phyloP scores from a whole-genome alignment of 257 asterid species.

The Scutellaria barbata region DNA sequence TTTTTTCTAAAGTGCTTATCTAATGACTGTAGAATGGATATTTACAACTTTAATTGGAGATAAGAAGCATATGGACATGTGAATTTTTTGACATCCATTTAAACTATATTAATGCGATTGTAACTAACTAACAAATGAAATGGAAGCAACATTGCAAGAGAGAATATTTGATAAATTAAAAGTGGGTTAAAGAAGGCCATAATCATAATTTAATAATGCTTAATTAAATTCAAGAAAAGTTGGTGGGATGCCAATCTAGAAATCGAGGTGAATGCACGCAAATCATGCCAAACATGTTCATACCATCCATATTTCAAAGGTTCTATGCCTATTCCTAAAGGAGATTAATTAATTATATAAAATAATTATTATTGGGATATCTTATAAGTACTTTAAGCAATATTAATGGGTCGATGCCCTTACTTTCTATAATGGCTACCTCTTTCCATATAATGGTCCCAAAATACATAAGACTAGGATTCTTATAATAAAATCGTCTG shows the following conservation, averaged over 20 bases:
- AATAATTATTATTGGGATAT: background rate
- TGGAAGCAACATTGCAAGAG: background rate
- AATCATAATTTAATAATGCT: constrained; percentile 4
- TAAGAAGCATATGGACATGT: background rate
- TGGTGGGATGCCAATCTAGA: constrained; percentile 29
- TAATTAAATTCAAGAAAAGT: constrained; percentile 1
- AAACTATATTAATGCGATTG: constrained; percentile 10
- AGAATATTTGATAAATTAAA: constrained; percentile 26
- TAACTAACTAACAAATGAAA: constrained; percentile 30
- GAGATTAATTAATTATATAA: background rate
- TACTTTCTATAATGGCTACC: background rate
- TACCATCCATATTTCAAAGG: constrained; percentile 26
- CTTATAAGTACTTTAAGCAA: background rate
- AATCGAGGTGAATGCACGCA: constrained; percentile 25
- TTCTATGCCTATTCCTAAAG: constrained; percentile 25
- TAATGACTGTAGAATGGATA: background rate
- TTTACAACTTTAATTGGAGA: background rate
- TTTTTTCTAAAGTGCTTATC: too few species aligned
- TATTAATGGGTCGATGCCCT: constrained; percentile 16
- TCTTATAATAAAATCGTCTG: too few species aligned
- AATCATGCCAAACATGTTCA: constrained; percentile 34
- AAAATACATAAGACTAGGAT: background rate
- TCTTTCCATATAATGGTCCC: constrained; percentile 21
- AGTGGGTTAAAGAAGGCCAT: constrained; percentile 3
- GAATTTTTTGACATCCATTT: background rate